Conservation (phyloP, 2,329 filamentous ascomycete species). For the Chaetomiaceae sp. region DNA sequence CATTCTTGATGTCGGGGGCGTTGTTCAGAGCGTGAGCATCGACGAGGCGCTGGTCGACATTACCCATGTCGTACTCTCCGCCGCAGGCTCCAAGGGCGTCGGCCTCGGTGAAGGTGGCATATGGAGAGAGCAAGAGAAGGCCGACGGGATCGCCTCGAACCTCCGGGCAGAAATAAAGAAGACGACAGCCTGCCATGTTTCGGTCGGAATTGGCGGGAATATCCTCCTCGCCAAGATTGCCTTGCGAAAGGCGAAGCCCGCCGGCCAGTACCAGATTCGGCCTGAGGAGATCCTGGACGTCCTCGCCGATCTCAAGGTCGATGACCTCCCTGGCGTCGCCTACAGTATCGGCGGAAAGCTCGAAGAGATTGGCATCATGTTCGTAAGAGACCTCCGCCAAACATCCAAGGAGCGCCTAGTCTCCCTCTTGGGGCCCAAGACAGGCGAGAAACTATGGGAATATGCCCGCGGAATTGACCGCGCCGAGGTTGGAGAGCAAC, state of each 20-base stretch:
- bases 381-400: slow-evolving; percentile 77
- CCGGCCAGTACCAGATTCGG: slow-evolving; percentile 84
- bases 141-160: slow-evolving; percentile 62
- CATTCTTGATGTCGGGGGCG: slow-evolving; percentile 71
- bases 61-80: slow-evolving; percentile 63
- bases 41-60: slow-evolving; percentile 91
- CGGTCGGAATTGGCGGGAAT: slow-evolving; percentile 86
- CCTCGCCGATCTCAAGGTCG: slow-evolving; percentile 71
- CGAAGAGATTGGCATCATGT: slow-evolving; percentile 77
- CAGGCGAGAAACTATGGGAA: slow-evolving; percentile 83
- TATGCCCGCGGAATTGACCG: slow-evolving; percentile 86
- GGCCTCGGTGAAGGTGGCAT: slow-evolving; percentile 64
- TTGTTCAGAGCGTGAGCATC: slow-evolving; percentile 94
- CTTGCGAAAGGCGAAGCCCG: slow-evolving; percentile 86
- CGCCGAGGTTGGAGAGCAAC: slow-evolving; percentile 79
- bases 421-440: slow-evolving; percentile 79
- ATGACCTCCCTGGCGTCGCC: slow-evolving; percentile 86
- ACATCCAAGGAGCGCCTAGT: slow-evolving; percentile 71
- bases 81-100: slow-evolving; percentile 61
- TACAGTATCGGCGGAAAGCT: slow-evolving; percentile 83
- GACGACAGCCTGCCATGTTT: slow-evolving; percentile 80
- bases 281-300: slow-evolving; percentile 74
- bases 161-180: slow-evolving; percentile 67
- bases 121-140: slow-evolving; percentile 73
- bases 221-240: slow-evolving; percentile 90